Evolutionary conservation across 1,139 yeast genomes (phyloP).

Genomic region (Hyphopichia khmerensis): DNA sequence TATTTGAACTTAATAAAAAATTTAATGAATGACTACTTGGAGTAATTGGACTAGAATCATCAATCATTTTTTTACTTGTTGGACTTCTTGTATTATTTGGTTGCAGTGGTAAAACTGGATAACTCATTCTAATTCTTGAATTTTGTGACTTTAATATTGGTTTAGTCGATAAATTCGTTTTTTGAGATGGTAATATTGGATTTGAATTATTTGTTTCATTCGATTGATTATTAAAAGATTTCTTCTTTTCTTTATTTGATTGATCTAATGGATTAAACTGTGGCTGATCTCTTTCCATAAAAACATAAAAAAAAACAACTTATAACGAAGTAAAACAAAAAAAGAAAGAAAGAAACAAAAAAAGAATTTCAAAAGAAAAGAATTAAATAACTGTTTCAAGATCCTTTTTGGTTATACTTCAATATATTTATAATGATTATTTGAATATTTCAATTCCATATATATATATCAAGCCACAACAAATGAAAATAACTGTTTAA

Average conservation of each 20-base stretch:
- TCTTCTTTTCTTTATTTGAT: background rate
- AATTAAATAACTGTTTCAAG: too few relatives aligned
- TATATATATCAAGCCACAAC: too few relatives aligned
- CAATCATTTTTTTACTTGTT: background rate
- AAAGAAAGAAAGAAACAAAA: background rate
- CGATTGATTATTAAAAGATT: background rate
- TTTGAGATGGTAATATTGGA: background rate
- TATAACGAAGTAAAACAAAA: background rate
- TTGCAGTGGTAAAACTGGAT: slow-evolving; percentile 2
- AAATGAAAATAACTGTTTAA: too few relatives aligned
- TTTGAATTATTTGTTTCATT: background rate
- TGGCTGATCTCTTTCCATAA: slow-evolving; percentile 4
- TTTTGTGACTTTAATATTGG: background rate
- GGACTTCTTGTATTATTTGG: background rate
- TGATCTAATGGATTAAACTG: slow-evolving; percentile 1
- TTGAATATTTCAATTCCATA: too few relatives aligned
- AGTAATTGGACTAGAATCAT: background rate
- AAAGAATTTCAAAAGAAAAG: background rate
- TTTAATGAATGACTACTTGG: slow-evolving; percentile 1
- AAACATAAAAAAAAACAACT: background rate
- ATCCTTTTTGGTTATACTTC: too few relatives aligned
- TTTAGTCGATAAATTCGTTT: background rate
- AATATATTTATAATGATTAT: too few relatives aligned
- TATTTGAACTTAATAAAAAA: background rate
- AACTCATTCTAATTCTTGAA: background rate